Evolutionary conservation across 2,329 filamentous ascomycete species (phyloP), one percentile per base, ranked within the genome.

Genomic region (Apiospora arundinis): DNA sequence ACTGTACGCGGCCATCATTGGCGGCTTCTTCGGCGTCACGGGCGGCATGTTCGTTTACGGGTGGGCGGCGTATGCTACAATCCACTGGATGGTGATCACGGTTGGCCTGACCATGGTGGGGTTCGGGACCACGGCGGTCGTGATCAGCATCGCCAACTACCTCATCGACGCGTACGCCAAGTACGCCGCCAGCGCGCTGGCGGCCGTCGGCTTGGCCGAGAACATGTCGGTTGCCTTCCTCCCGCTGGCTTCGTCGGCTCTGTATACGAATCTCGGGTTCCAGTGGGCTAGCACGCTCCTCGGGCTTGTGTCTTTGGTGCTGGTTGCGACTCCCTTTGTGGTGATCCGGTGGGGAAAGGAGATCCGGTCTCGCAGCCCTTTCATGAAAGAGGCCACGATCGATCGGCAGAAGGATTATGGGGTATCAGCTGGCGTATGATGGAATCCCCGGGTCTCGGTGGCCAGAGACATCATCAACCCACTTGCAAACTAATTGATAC

Each of bases 41-140:
- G 85, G 82, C 1, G 86, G 86, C 18, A 82, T 88, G 78, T 87
- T 88, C 72, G 80, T 82, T 44, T 88, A 87, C 72, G 86, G 80
- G 0, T 88, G 86, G 86, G 84, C 85, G 1, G 80, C 81, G 1
- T 85, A 82, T 60, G 74, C 83, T 0, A 70, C 46, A 2, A 52
- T 86, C 0, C 83, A 80, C 0, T 88, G 86, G 86, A 83, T 85
- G 7, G 80, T 82, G 7, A 85, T 86, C 0, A 81, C 83, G 0
- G 77, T 86, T 21, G 85, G 85, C 0, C 79, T 88, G 2, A 79
- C 76, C 0, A 81, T 87, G 75, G 82, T 88, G 1, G 86, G 86
- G 0, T 85, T 85, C 37, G 86, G 86, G 2, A 86, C 84, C 74
- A 84, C 84, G 16, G 79, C 81, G 44, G 83, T 87, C 11, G 82